A percentile compares a stretch with the other conserved stretches of the same genome.
Conservation (phyloP, 2,329 filamentous ascomycete genomes). For the Cladophialophora exuberans region DNA sequence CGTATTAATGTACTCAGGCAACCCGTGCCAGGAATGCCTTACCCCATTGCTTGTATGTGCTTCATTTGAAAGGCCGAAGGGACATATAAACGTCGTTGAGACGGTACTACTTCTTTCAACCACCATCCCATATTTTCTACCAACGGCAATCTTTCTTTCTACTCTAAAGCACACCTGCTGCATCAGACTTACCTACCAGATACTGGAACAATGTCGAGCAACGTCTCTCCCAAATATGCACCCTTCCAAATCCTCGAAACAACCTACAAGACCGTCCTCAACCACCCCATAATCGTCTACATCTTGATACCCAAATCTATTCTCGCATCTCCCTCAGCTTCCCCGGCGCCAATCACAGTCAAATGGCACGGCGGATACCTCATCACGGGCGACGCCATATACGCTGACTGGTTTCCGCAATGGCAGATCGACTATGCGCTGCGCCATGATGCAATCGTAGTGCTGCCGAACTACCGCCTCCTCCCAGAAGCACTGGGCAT, state of each 20-base stretch:
- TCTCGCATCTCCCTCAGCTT: not conserved
- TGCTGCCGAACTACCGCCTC: slow-evolving; percentile 6
- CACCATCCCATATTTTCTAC: no score
- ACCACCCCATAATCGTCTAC: not conserved
- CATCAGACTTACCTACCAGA: not conserved
- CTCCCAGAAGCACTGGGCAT: not conserved
- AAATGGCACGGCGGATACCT: slow-evolving; percentile 13
- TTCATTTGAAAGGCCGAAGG: no score
- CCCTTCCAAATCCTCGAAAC: slow-evolving; percentile 4
- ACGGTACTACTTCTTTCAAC: no score
- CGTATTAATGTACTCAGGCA: no score
- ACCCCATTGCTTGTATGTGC: no score
- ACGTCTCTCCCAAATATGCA: not conserved
- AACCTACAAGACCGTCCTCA: slow-evolving; percentile 1
- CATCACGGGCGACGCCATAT: slow-evolving; percentile 5
- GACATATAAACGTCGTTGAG: no score
- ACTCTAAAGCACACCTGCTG: not conserved
- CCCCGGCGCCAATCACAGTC: not conserved
- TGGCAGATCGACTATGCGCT: slow-evolving; percentile 12
- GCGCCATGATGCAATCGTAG: not conserved
- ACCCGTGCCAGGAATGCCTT: no score
- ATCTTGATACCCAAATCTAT: not conserved
- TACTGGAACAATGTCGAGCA: not conserved
- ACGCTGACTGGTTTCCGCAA: slow-evolving; percentile 4
- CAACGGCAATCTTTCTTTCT: no score